These are phyloP conservation scores for Pseudocercospora macadamiae DNA, from an alignment of 2,329 filamentous ascomycete genomes.

Conservation along the genomic window DNA sequence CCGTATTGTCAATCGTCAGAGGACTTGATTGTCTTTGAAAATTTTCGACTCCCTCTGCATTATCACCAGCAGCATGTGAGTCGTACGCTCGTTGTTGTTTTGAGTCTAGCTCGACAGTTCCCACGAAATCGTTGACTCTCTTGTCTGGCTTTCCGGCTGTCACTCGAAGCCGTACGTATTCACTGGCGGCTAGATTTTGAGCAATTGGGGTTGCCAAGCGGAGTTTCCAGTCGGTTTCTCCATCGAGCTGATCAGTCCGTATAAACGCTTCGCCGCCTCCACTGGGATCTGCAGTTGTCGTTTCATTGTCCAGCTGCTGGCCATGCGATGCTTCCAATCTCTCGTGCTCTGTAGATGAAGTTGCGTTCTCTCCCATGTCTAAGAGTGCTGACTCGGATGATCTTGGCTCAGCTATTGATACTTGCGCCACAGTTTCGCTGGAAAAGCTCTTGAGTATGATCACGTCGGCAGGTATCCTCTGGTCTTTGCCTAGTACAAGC, in stretches of 20 bases:
- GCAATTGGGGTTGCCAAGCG: slow-evolving; percentile 84
- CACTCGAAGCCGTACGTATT: slow-evolving; percentile 69
- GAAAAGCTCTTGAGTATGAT: slow-evolving; percentile 83
- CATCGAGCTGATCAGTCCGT: slow-evolving; percentile 93
- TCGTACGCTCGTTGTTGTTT: slow-evolving; percentile 54
- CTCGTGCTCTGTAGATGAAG: slow-evolving; percentile 23
- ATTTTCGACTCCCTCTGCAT: slow-evolving; percentile 4
- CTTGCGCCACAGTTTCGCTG: slow-evolving; percentile 51
- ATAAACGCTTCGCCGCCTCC: slow-evolving; percentile 90
- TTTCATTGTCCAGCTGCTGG: slow-evolving; percentile 33
- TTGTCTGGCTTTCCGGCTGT: slow-evolving; percentile 88
- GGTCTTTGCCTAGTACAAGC: slow-evolving; percentile 88
- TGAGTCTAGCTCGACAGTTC: slow-evolving; percentile 77
- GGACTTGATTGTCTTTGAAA: slow-evolving; percentile 58
- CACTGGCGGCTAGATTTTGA: slow-evolving; percentile 72
- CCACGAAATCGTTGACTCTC: slow-evolving; percentile 92
- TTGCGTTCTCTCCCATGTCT: slow-evolving; percentile 28
- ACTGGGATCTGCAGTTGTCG: slow-evolving; percentile 41
- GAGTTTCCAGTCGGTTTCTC: slow-evolving; percentile 98
- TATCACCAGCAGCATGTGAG: slow-evolving; percentile 34
- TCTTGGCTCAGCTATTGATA: slow-evolving; percentile 37
- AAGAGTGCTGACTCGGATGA: slow-evolving; percentile 27
- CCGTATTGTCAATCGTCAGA: slow-evolving; percentile 92
- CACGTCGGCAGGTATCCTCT: slow-evolving; percentile 91
- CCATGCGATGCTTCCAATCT: slow-evolving; percentile 32